Base-by-base conservation (phyloP, 148 eudicot species). In the Rhododendron molle region DNA sequence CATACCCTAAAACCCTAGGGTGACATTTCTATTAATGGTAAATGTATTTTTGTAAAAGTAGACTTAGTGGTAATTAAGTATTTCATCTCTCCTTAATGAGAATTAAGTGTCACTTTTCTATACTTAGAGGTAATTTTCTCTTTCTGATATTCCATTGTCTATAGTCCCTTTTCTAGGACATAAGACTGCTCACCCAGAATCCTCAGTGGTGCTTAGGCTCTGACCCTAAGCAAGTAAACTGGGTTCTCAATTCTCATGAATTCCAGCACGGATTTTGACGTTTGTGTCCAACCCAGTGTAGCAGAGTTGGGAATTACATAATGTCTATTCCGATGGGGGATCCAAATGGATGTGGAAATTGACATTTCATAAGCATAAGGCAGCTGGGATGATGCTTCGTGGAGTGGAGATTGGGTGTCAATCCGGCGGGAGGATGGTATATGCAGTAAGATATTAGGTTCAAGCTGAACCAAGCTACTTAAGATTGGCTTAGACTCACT, bases 381-480 rank as follows among this genome's bases (percentile, higher is more conserved):
- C 14, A 40, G 49, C 49, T 10, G 46, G 46, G 79, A 38, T 16
- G 18, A 16, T 16, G n/a, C 26, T 40, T 76, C 49, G 0, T 76
- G 23, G 49, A 74, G 44, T 32, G 9, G 77, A 38, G 49, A 36
- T 76, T 18, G 47, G 47, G 28, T 43, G 47, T 40, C 62, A 56
- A 43, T 20, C 47, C 40, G 49, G 79, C 26, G 2, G 47, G 32
- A 77, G 34, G 16, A 76, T 46, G 30, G 34, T 46, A 1, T 78
- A 52, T 30, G 56, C 81, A n/a, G 47, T 13, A 78, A 78, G 80
- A 43, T 46, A n/a, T 28, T n/a, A 78, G 56, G 58, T 78, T 78
- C 34, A 78, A 40, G 81, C 81, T 78, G 56, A 44, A 78, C 81
- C 81, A 78, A 78, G 80, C 56, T n/a, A 78, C 34, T n/a, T 78